Conservation (phyloP, 352 stramenopile genomes). For the Globisporangium spinosum region DNA sequence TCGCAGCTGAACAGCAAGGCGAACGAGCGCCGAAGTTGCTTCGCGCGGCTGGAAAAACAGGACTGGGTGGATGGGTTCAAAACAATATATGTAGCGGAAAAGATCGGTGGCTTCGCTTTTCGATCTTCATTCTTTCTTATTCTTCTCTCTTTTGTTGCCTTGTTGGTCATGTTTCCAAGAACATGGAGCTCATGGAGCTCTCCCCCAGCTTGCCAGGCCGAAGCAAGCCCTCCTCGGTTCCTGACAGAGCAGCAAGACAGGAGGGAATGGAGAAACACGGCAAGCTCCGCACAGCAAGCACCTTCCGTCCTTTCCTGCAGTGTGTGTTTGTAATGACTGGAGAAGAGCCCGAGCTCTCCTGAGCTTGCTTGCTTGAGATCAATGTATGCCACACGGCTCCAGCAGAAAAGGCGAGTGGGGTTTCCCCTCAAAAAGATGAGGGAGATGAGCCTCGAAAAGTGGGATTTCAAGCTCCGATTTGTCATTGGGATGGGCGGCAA, state of each 20-base stretch:
- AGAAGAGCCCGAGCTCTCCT: neutral
- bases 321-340: slow-evolving; percentile 1
- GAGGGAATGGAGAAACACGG: neutral
- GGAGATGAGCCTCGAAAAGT: neutral
- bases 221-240: neutral
- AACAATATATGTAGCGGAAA: neutral
- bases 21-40: neutral
- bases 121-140: neutral
- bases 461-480: neutral
- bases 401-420: neutral
- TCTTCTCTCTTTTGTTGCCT: neutral
- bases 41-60: neutral
- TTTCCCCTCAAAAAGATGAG: neutral
- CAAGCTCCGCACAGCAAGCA: neutral
- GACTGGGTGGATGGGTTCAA: neutral
- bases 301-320: neutral
- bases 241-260: neutral
- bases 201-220: neutral
- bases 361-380: neutral
- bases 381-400: neutral
- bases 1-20: neutral
- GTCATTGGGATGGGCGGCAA: neutral
- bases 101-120: slow-evolving; percentile 1
- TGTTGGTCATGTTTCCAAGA: neutral
- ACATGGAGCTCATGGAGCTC: neutral